Conservation (phyloP, 1,284 basidiomycete genomes). For the Phellopilus nigrolimitatus region DNA sequence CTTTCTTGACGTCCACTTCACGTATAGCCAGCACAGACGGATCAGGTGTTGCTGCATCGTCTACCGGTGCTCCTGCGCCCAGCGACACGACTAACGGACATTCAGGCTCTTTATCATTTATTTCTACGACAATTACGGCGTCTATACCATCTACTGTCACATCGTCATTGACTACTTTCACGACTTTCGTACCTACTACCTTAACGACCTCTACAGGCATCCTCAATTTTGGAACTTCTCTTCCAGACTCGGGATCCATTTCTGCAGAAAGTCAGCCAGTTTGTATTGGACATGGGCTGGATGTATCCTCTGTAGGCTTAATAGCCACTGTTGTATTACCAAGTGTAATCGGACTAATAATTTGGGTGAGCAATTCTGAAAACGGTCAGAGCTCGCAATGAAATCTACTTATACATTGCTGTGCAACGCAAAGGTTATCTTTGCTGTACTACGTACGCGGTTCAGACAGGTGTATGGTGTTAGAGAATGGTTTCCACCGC, state of each 20-base stretch:
- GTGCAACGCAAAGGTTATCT: slow-evolving; percentile 44
- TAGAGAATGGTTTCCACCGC: slow-evolving; percentile 70
- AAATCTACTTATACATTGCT: neutral
- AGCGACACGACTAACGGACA: neutral
- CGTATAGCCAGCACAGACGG: slow-evolving; percentile 1
- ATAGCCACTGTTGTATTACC: slow-evolving; percentile 54
- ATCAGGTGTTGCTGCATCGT: neutral
- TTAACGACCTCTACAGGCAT: slow-evolving; percentile 30
- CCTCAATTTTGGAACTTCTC: slow-evolving; percentile 39
- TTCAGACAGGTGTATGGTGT: slow-evolving; percentile 66
- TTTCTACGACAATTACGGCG: slow-evolving; percentile 13
- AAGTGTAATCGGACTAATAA: slow-evolving; percentile 48
- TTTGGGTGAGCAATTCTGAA: slow-evolving; percentile 52
- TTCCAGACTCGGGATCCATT: slow-evolving; percentile 33
- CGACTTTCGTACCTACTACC: slow-evolving; percentile 30
- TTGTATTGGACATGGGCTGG: slow-evolving; percentile 61
- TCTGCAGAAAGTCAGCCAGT: slow-evolving; percentile 36
- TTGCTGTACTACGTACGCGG: slow-evolving; percentile 60
- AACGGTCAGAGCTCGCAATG: neutral
- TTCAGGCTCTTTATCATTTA: slow-evolving; percentile 3
- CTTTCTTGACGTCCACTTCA: neutral
- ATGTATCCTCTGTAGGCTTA: slow-evolving; percentile 59
- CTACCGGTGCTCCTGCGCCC: neutral
- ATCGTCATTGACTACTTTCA: slow-evolving; percentile 17
- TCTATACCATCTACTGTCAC: slow-evolving; percentile 18